These are phyloP conservation scores for Daphne laureola DNA, from an alignment of 441 rosid genomes.

Conservation along the genomic window DNA sequence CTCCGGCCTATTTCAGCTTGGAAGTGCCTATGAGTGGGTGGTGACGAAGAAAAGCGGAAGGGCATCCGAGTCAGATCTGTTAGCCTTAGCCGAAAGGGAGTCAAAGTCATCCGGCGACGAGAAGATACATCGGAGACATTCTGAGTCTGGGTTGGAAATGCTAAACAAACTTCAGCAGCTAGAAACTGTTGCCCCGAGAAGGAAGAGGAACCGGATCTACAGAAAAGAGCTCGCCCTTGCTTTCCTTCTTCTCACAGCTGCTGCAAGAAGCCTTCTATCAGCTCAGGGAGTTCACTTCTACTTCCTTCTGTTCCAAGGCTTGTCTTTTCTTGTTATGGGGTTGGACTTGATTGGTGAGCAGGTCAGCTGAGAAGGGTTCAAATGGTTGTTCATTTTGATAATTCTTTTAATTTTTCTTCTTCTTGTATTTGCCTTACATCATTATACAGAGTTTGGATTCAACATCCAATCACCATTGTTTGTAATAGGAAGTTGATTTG, in stretches of 20 bases:
- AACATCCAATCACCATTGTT: conserved; percentile 12
- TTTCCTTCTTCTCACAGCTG: conserved; percentile 72
- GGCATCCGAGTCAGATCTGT: conserved; percentile 73
- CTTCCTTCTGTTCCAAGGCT: conserved; percentile 81
- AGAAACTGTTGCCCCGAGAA: conserved; percentile 21
- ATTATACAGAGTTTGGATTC: conserved; percentile 18
- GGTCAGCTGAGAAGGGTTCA: conserved; percentile 29
- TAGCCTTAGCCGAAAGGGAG: conserved; percentile 78
- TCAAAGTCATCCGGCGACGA: conserved; percentile 37
- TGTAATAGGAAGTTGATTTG: conserved; percentile 12
- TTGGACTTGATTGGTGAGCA: conserved; percentile 98
- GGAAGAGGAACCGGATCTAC: conserved; percentile 54
- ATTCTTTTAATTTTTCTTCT: background rate
- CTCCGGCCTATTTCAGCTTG: conserved; percentile 89
- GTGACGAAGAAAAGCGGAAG: conserved; percentile 91
- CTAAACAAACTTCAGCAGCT: conserved; percentile 52
- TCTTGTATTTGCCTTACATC: conserved; percentile 6
- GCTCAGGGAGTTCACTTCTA: conserved; percentile 93
- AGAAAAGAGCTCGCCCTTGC: conserved; percentile 85
- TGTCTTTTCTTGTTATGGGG: conserved; percentile 77
- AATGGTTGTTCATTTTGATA: conserved; percentile 3
- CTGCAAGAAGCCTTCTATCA: conserved; percentile 77
- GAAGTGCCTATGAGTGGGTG: conserved; percentile 91
- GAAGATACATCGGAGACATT: conserved; percentile 57
- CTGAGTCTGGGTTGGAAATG: conserved; percentile 66